phyloP scores from a whole-genome alignment of 768 basidiomycete species.

The Suillus bovinus region DNA sequence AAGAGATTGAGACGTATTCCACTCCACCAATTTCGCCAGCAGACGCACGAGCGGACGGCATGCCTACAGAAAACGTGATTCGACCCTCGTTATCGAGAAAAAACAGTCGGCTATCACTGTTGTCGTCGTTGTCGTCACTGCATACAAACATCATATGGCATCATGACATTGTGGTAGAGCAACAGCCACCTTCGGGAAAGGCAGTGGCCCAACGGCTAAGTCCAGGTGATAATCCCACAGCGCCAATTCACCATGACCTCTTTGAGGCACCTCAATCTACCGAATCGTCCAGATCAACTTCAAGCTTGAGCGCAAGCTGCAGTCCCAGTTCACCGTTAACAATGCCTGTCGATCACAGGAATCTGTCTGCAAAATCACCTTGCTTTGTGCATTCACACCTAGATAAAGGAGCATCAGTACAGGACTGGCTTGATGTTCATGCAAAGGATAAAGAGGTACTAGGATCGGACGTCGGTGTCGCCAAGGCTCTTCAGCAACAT shows the following conservation, averaged over 20 bases:
- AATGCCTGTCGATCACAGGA: conserved; percentile 26
- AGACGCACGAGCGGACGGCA: conserved; percentile 13
- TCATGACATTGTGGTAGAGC: conserved; percentile 38
- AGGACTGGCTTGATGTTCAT: conserved; percentile 61
- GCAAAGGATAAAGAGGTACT: conserved; percentile 29
- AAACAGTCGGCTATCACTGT: conserved; percentile 32
- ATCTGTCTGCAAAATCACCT: conserved; percentile 54
- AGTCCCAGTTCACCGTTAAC: conserved; percentile 27
- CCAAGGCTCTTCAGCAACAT: conserved; percentile 45
- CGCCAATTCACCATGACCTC: conserved; percentile 18
- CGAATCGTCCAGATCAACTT: conserved; percentile 20
- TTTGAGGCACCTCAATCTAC: conserved; percentile 19
- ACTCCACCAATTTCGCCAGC: conserved; percentile 46
- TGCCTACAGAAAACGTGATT: conserved; percentile 23
- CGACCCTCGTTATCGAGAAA: conserved; percentile 41
- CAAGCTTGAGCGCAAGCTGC: conserved; percentile 26
- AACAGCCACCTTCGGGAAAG: conserved; percentile 25
- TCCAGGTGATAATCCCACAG: conserved; percentile 14
- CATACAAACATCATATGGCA: conserved; percentile 37
- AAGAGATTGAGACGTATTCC: conserved; percentile 41
- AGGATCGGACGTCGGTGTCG: conserved; percentile 46
- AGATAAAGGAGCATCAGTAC: conserved; percentile 75
- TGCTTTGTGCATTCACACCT: conserved; percentile 94
- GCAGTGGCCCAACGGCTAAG: conserved; percentile 15
- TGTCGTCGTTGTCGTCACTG: conserved; percentile 21